Evolutionary conservation across 1,139 yeast species (phyloP).

Genomic region (Maudiozyma humilis): DNA sequence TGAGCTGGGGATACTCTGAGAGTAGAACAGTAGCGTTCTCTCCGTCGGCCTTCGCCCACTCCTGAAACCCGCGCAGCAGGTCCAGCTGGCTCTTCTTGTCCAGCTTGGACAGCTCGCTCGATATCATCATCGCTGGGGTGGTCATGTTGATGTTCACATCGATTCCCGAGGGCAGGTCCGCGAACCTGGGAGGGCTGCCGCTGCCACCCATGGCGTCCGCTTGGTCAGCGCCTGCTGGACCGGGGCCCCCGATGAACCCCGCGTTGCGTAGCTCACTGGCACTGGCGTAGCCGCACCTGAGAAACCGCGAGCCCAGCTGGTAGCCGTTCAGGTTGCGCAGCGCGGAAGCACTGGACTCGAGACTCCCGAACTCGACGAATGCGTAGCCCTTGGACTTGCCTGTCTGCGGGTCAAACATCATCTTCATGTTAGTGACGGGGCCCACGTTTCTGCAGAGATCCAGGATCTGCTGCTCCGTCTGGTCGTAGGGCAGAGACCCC

Average conservation of each 20-base stretch:
- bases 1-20: constrained; percentile 65
- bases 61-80: constrained; percentile 49
- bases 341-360: constrained; percentile 83
- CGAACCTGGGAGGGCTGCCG: constrained; percentile 25
- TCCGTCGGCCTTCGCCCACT: constrained; percentile 56
- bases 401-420: constrained; percentile 78
- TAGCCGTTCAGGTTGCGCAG: constrained; percentile 80
- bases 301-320: constrained; percentile 59
- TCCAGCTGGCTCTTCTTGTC: constrained; percentile 23
- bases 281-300: constrained; percentile 64
- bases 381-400: constrained; percentile 92
- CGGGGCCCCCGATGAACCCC: constrained; percentile 3
- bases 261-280: constrained; percentile 20
- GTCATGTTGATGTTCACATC: constrained; percentile 58
- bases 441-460: constrained; percentile 44
- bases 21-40: constrained; percentile 55
- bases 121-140: constrained; percentile 49
- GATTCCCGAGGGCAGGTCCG: constrained; percentile 40
- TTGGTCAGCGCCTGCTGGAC: neutral
- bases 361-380: constrained; percentile 66
- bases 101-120: constrained; percentile 48
- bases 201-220: constrained; percentile 6
- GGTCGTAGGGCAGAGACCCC: constrained; percentile 64
- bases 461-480: constrained; percentile 82
- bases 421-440: constrained; percentile 68